Base-by-base conservation (phyloP, 176 grass and related monocot genomes). In the Chloris gayana region DNA sequence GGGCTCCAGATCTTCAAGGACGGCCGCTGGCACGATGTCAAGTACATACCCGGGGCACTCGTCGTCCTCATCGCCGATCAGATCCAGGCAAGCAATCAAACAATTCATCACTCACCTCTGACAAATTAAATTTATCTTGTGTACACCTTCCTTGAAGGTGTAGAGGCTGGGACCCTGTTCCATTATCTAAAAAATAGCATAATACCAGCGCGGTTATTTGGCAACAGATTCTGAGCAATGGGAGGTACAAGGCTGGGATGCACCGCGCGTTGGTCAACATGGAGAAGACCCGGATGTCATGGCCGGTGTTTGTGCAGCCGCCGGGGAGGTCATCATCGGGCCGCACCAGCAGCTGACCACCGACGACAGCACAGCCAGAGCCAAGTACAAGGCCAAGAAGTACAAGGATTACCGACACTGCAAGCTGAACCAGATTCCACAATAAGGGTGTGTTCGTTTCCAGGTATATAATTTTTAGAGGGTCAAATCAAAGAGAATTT, bases 61-160 rank as follows among this genome's bases (percentile, higher is more conserved):
- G 71, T 92, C 56, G 14, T 97, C 42, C 89, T 92, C 72, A 87
- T 94, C n/a, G 91, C 87, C 17, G 91, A 97, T 41, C 94, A 97
- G 53, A 81, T 97, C 44, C 83, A 94, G 91, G 91, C 85, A 88
- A 62, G 58, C 15, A 14, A 4, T 35, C 8, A 4, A 6, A n/a
- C 21, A 22, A n/a, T 8, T n/a, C 22, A 53, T 22, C 51, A 6
- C 17, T 42, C 41, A 12, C 1, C 1, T 10, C 6, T 42, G 9
- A 10, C 6, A 11, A 6, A 42, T 42, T 8, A 9, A 42, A 42
- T 42, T 42, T 42, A 42, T 10, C 41, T 10, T 42, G 2, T 42
- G 9, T 10, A 10, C 41, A 42, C 41, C 5, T 3, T 5, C 5
- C 2, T 5, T 35, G 34, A 5, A 35, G 9, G 41, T 8, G 9